A percentile compares a stretch with the other conserved stretches of the same genome.
Evolutionary conservation across 768 basidiomycete genomes (phyloP).

Genomic region (Boletus patriciae): DNA sequence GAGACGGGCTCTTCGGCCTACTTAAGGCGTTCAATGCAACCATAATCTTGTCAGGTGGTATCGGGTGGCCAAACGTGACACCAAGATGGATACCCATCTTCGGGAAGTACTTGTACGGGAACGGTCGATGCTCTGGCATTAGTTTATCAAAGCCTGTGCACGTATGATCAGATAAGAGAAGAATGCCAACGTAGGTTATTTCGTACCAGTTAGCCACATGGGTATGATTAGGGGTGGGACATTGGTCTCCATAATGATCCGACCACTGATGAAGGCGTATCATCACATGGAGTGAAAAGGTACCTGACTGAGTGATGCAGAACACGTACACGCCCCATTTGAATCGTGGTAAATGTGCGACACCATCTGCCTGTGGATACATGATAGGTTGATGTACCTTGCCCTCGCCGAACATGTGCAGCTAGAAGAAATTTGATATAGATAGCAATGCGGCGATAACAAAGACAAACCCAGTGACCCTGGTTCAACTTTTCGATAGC

Average conservation of each 20-base stretch:
- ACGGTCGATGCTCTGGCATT: slow-evolving; percentile 83
- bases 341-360: slow-evolving; percentile 64
- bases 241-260: slow-evolving; percentile 72
- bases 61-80: slow-evolving; percentile 79
- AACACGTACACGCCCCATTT: slow-evolving; percentile 92
- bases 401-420: slow-evolving; percentile 91
- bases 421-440: slow-evolving; percentile 42
- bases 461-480: slow-evolving; percentile 77
- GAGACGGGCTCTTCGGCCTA: not conserved
- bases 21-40: slow-evolving; percentile 17
- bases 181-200: not conserved
- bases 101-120: slow-evolving; percentile 73
- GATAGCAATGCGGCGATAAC: not conserved
- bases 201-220: slow-evolving; percentile 86
- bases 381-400: slow-evolving; percentile 74
- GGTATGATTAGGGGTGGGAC: slow-evolving; percentile 81
- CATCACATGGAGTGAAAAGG: not conserved
- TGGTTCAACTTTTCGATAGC: slow-evolving; percentile 78
- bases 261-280: slow-evolving; percentile 51
- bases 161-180: not conserved
- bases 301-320: not conserved
- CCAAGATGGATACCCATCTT: slow-evolving; percentile 60
- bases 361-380: slow-evolving; percentile 45
- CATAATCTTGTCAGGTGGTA: slow-evolving; percentile 45
- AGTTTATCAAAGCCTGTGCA: slow-evolving; percentile 73